A percentile compares a stretch with the other conserved stretches of the same genome.
These are phyloP conservation scores for Pseudocercospora ulei DNA, from an alignment of 2,329 filamentous ascomycete species.

Conservation along the genomic window DNA sequence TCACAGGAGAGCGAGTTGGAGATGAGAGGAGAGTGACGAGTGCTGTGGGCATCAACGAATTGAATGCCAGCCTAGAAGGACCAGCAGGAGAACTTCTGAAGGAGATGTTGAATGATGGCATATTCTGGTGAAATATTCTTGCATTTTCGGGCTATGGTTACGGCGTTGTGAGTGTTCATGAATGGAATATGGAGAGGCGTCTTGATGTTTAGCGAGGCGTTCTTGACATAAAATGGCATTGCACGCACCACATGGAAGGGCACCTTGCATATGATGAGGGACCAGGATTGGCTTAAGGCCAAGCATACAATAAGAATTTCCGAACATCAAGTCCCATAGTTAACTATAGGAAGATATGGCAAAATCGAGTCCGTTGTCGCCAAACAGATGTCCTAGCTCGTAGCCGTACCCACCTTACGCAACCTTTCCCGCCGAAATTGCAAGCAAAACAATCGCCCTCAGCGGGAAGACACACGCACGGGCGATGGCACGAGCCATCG, in stretches of 20 bases:
- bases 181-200: neutral
- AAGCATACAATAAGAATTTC: no score
- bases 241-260: neutral
- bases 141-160: neutral
- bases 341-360: no score
- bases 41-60: constrained; percentile 32
- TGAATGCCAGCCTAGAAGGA: constrained; percentile 31
- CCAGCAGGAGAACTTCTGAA: constrained; percentile 33
- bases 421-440: no score
- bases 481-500: no score
- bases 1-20: constrained; percentile 35
- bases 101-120: constrained; percentile 34
- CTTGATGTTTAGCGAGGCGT: constrained; percentile 9
- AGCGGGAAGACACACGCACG: no score
- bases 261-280: constrained; percentile 2
- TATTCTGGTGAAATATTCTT: constrained; percentile 8
- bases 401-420: no score
- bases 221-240: constrained; percentile 3
- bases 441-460: no score
- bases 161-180: constrained; percentile 1
- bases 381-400: no score
- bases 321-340: no score
- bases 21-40: constrained; percentile 51
- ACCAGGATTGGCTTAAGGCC: no score
- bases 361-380: no score